Evolutionary conservation across 2,329 filamentous ascomycete genomes (phyloP).

Genomic region (Claviceps cyperi): DNA sequence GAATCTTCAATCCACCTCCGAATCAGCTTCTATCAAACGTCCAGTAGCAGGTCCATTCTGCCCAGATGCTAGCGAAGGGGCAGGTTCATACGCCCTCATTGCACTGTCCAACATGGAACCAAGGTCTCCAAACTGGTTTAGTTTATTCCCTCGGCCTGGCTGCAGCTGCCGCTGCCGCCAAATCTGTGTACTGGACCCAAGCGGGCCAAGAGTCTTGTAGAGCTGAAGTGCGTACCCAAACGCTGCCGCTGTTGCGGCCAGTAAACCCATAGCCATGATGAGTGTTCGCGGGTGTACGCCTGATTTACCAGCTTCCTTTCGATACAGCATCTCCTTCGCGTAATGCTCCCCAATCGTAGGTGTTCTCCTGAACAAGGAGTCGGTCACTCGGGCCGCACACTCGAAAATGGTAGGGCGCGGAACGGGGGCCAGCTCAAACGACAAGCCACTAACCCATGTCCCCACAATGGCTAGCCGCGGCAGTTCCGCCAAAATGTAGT

Average conservation of each 20-base stretch:
- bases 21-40: constrained; percentile 20
- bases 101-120: constrained; percentile 28
- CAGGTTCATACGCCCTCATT: constrained; percentile 14
- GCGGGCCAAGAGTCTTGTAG: constrained; percentile 28
- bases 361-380: constrained; percentile 20
- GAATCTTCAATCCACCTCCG: constrained; percentile 18
- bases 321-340: constrained; percentile 21
- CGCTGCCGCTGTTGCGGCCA: constrained; percentile 22
- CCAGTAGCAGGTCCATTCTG: constrained; percentile 9
- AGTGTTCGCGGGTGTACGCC: constrained; percentile 20
- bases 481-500: constrained; percentile 23
- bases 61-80: constrained; percentile 4
- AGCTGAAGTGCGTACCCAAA: constrained; percentile 24
- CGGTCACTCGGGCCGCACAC: constrained; percentile 17
- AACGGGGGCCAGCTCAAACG: constrained; percentile 12
- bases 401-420: constrained; percentile 9
- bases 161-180: constrained; percentile 22
- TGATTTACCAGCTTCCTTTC: constrained; percentile 18
- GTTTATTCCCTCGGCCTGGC: constrained; percentile 15
- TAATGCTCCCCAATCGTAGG: constrained; percentile 23
- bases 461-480: constrained; percentile 19
- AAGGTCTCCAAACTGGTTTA: constrained; percentile 32
- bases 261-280: constrained; percentile 17
- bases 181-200: constrained; percentile 29
- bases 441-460: constrained; percentile 7